These are phyloP conservation scores for Chionographis japonica DNA, from an alignment of 106 monocot genomes.

Conservation along the genomic window DNA sequence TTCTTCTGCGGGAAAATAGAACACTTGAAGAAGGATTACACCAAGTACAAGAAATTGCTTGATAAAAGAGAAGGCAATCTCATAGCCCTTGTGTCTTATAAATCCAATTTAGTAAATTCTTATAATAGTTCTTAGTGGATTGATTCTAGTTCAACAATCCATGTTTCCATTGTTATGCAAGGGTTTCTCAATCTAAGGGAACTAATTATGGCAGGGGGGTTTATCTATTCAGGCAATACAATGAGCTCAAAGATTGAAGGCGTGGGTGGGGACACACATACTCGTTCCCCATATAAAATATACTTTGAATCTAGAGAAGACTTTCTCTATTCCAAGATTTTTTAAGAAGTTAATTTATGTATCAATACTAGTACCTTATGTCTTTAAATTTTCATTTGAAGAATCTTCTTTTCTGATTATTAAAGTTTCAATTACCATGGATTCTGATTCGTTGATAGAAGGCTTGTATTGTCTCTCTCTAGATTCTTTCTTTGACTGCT, in stretches of 20 bases:
- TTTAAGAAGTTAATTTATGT: constrained; percentile 13
- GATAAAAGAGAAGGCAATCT: constrained; percentile 10
- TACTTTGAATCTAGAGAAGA: constrained; percentile 1
- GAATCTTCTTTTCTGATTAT: not conserved
- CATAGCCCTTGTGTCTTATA: constrained; percentile 10
- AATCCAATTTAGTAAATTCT: constrained; percentile 17
- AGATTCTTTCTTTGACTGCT: not conserved
- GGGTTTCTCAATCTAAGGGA: constrained; percentile 2
- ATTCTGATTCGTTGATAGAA: not conserved
- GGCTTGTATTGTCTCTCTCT: not conserved
- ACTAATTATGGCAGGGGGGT: not conserved
- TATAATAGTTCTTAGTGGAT: constrained; percentile 12
- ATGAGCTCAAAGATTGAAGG: constrained; percentile 14
- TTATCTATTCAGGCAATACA: constrained; percentile 14
- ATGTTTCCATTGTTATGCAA: constrained; percentile 18
- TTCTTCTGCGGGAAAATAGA: constrained; percentile 1
- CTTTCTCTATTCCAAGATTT: constrained; percentile 9
- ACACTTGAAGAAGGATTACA: constrained; percentile 13
- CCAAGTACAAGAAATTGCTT: constrained; percentile 10
- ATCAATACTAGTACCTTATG: not conserved
- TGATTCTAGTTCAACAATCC: constrained; percentile 22
- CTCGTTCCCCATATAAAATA: not conserved
- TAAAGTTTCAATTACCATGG: not conserved
- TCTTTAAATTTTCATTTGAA: not conserved
- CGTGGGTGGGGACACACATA: not conserved